Base-by-base conservation (phyloP, 352 stramenopile genomes). In the Pythium periplocum region DNA sequence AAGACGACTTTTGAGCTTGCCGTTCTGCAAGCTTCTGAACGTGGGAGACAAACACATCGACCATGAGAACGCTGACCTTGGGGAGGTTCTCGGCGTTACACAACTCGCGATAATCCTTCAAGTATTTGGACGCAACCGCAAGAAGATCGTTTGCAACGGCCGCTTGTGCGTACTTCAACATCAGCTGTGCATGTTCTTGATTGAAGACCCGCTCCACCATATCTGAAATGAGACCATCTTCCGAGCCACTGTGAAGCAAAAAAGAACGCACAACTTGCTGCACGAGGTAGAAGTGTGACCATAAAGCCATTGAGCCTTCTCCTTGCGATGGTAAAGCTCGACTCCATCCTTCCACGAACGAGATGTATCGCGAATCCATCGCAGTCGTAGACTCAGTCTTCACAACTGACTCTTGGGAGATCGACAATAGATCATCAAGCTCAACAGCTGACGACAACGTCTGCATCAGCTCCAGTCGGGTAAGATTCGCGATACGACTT, bases 21-120 rank as follows among this genome's bases (percentile, higher is more conserved):
- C 75, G 72, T 55, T 86, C 75, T 9, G 83, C 71, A 9, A 91
- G 51, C 54, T 88, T 93, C 34, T 88, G 69, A 17, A 93, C 73
- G 34, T 93, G 83, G 1, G 77, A 85, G 37, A 90, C 78, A 55
- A 90, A 93, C 5, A 91, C 80, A 11, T 90, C 69, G 9, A 91
- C 71, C 83, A 93, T 93, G 8, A 81, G 47, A 6, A 84, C 68
- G 40, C 73, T 93, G 4, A 91, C 62, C 51, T 91, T 93, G 2
- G 83, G 76, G 1, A 93, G 68, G 10, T 80, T 61, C 12, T 87
- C 46, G 8, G 54, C 31, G 33, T 87, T 90, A 59, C 83, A 93
- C 7, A 87, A 47, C 48, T 87, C 78, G 8, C 80, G 80, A 38
- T 88, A 93, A 7, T 73, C 77, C 45, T 89, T 91, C 33, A 93